Base-by-base conservation (phyloP, 2,329 filamentous ascomycete species). In the Taxawa tesnikishii region DNA sequence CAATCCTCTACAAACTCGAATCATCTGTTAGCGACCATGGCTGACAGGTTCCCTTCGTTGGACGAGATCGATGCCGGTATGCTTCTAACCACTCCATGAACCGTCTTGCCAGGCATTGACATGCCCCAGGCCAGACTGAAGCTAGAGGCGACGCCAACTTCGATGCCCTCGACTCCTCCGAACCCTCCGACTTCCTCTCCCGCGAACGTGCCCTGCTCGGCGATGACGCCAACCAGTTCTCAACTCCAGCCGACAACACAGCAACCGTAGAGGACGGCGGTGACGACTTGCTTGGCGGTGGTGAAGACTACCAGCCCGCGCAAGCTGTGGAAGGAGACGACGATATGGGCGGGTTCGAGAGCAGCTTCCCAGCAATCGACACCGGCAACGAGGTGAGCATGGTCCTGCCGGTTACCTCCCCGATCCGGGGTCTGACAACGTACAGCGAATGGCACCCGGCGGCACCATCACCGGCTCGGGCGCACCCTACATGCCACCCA, bases 141-240 rank as follows among this genome's bases (percentile, higher is more conserved):
- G 44, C 67, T 69, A 53, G 70, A 67, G 59, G 67, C 64, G 50
- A 60, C 34, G 48, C 54, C 30, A 49, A 51, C 38, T 56, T 65
- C 37, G 57, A 65, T 38, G 56, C 61, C 34, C 58, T 73, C 23
- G 65, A 68, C 40, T 68, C 65, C 40, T 63, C 69, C 7, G 76
- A 78, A 18, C 67, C 73, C 40, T 76, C 83, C 50, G 84, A 94
- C 59, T 96, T 98, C 57, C 74, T 96, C 29, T 77, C 83, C 41
- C 83, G 88, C 45, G 90, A 98, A 64, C 83, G 85, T 52, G 90
- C 85, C 39, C 61, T 79, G 12, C 75, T 98, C 6, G 90, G 90
- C 43, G 90, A 94, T 42, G 90, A 96, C 57, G 90, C 90, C 38
- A 73, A 85, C 48, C 82, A 87, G 63, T 98, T 98, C 58, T 70